Evolutionary conservation across 768 basidiomycete genomes (phyloP), one percentile per base, ranked within the genome.

Genomic region (Lentinula guzmanii): DNA sequence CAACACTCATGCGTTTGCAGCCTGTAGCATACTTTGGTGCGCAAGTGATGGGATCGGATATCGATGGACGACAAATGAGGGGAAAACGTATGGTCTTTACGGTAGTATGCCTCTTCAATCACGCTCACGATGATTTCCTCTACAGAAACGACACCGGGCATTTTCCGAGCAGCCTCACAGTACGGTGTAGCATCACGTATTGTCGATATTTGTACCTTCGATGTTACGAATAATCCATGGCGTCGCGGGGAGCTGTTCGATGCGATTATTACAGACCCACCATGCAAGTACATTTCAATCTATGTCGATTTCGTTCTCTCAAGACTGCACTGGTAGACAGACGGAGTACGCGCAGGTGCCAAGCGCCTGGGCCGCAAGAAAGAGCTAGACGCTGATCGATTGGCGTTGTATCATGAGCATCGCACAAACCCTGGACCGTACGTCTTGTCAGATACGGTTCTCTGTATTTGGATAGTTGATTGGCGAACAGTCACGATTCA

Each of bases 51-150:
- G 97, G 96, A 16, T 95, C 93, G 16, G 97, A 98, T 71, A 98
- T 99, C 53, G 96, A 98, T 68, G 97, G 97, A 0, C 82, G 97
- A 45, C 96, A 98, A 70, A 95, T 98, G 90, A 80, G 94, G 62
- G 97, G 97, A 16, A 96, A 93, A 82, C 83, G 94, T 89, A 65
- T 58, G 73, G 63, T 5, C 4, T 42, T 13, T 56, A 4, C 28
- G 39, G 33, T 48, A 33, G 28, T 21, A 45, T 13, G 56, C 52
- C 18, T 58, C 24, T 52, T 24, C 37, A 8, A 16, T 45, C 13
- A 1, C 50, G 18, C 37, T 35, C 8, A n/a, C 31, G 11, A 21
- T 15, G 37, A 1, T 2, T 52, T 48, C 28, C 6, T 41, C 46
- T 16, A 18, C 60, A 81, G 81, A 72, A 64, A 74, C 74, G 41